phyloP scores from a whole-genome alignment of 306 rosid species.

The Acacia crassicarpa region DNA sequence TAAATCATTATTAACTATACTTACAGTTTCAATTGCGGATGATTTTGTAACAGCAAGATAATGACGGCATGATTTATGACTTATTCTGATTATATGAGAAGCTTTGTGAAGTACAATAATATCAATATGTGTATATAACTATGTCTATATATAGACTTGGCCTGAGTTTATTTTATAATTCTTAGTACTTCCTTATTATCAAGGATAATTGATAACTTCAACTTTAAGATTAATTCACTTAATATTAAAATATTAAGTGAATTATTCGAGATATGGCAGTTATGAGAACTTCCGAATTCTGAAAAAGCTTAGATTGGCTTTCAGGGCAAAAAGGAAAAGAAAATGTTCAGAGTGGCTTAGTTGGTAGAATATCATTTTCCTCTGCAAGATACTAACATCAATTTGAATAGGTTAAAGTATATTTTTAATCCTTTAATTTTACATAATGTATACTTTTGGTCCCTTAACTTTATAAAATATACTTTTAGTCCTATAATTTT shows the following conservation, averaged over 20 bases:
- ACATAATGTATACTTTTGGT: too few relatives aligned
- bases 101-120: neutral
- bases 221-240: neutral
- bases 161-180: neutral
- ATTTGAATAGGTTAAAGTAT: too few relatives aligned
- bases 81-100: neutral
- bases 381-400: neutral
- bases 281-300: neutral
- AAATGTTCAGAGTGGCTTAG: neutral
- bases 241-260: neutral
- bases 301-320: neutral
- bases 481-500: too few relatives aligned
- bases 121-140: neutral
- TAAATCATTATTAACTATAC: neutral
- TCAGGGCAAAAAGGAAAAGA: too few relatives aligned
- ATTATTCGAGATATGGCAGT: neutral
- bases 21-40: neutral
- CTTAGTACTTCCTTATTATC: neutral
- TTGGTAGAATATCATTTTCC: neutral
- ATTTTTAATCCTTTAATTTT: too few relatives aligned
- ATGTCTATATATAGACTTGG: neutral
- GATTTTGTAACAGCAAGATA: neutral
- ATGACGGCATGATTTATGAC: neutral
- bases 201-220: neutral
- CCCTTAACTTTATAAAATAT: too few relatives aligned